Percentiles rank a stretch among this genome's conserved stretches.
These are phyloP conservation scores for Fusarium beomiforme DNA, from an alignment of 2,329 filamentous ascomycete genomes.

Conservation along the genomic window DNA sequence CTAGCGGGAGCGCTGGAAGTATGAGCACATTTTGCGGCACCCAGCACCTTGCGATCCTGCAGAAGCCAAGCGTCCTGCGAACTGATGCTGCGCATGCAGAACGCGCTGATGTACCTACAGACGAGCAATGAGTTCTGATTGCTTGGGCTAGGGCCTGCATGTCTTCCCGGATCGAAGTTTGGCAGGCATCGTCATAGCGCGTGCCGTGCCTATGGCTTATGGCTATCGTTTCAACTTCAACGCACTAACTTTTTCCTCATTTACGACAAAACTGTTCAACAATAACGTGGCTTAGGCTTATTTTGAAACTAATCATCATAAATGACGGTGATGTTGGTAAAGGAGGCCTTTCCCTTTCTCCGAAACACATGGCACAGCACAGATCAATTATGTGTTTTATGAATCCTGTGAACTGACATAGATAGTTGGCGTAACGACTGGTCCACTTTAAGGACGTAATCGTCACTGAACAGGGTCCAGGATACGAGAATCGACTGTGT, in stretches of 20 bases:
- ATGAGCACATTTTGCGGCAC: neutral
- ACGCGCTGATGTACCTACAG: neutral
- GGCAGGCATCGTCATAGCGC: neutral
- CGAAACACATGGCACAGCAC: neutral
- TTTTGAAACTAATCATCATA: neutral
- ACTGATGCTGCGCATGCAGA: conserved; percentile 4
- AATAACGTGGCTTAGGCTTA: neutral
- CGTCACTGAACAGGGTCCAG: conserved; percentile 16
- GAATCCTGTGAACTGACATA: neutral
- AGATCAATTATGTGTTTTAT: neutral
- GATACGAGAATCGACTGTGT: neutral
- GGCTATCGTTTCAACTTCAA: conserved; percentile 16
- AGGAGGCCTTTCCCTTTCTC: neutral
- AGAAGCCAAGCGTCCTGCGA: neutral
- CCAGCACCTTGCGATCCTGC: conserved; percentile 2
- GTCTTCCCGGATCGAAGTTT: conserved; percentile 15
- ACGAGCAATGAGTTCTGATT: neutral
- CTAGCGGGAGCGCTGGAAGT: neutral
- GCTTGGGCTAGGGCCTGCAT: neutral
- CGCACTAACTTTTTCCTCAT: neutral
- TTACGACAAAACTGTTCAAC: neutral
- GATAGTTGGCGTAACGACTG: neutral
- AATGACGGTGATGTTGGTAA: neutral
- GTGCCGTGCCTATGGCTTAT: neutral
- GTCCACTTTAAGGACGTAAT: conserved; percentile 9